Base-by-base conservation (phyloP, 768 basidiomycete species). In the Paxillus rubicundulus region DNA sequence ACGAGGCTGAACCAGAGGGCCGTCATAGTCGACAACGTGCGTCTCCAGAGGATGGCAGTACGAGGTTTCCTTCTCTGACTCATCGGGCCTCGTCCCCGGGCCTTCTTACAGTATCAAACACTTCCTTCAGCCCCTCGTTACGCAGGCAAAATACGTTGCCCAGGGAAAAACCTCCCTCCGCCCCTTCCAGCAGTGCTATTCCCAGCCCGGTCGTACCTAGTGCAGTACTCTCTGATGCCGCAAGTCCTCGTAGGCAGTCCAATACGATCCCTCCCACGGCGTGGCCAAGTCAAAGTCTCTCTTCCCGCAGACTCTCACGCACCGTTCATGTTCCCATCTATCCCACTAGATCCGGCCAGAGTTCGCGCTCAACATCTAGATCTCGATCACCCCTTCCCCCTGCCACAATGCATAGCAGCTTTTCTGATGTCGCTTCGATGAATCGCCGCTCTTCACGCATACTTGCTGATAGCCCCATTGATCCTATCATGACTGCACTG, bases 321-420 rank as follows among this genome's bases (percentile, higher is more conserved):
- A 83, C 86, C 3, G 87, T 92, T 52, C 89, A 92, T 63, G 89
- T 91, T 48, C 81, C 85, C 47, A 70, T 77, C 37, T 81, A 82
- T 24, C 78, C 84, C 17, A 74, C 82, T 45, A 84, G 75, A 49
- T 92, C 92, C 49, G 85, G 82, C 28, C 85, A 87, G 58, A 90
- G 87, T 64, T 98, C 96, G 18, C 88, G 96, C 32, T 97, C 94
- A 9, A 93, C 89, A 17, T 98, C 96, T 49, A 86, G 95, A 42
- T 98, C 96, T 5, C 83, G 94, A 38, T 98, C 97, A 0, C 95
- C 94, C 1, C 78, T 97, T 48, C 93, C 93, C 9, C 82, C 85
- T 36, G 62, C 80, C 51, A 77, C 84, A 50, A 79, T 78, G 4
- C 86, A 86, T 69, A 70, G 77, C 55, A 84, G 81, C 67, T 87